These are phyloP conservation scores for Crepidotus variabilis DNA, from an alignment of 768 basidiomycete genomes.

Conservation along the genomic window DNA sequence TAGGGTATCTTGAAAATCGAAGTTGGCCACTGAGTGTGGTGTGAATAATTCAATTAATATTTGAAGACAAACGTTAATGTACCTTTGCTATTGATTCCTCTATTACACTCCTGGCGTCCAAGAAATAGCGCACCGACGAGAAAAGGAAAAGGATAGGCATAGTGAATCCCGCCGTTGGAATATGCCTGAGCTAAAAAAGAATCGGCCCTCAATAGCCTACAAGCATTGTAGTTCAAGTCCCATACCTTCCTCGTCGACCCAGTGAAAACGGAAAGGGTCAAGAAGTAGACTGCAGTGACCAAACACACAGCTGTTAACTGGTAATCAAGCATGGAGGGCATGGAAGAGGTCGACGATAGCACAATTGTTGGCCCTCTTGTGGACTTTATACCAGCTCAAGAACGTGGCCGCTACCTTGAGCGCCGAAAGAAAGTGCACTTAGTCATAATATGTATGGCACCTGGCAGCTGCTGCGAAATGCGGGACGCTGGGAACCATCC, in stretches of 20 bases:
- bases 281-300: not conserved
- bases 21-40: constrained; percentile 1
- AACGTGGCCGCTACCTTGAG: no score
- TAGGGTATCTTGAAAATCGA: constrained; percentile 5
- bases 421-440: no score
- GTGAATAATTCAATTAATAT: not conserved
- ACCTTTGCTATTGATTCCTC: constrained; percentile 35
- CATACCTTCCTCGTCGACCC: not conserved
- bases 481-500: no score
- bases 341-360: not conserved
- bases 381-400: no score
- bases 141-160: constrained; percentile 27
- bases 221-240: no score
- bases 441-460: no score
- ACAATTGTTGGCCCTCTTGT: not conserved
- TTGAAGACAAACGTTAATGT: constrained; percentile 5
- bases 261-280: not conserved
- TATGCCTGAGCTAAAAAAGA: constrained; percentile 15
- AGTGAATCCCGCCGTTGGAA: constrained; percentile 35
- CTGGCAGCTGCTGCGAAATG: no score
- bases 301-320: not conserved
- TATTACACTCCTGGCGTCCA: constrained; percentile 20
- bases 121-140: constrained; percentile 23
- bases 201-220: not conserved
- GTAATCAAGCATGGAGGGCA: not conserved